Percentiles rank a stretch among this genome's conserved stretches.
Conservation (phyloP, 192 early-diverging fungal genomes). For the Coemansia sp. region DNA sequence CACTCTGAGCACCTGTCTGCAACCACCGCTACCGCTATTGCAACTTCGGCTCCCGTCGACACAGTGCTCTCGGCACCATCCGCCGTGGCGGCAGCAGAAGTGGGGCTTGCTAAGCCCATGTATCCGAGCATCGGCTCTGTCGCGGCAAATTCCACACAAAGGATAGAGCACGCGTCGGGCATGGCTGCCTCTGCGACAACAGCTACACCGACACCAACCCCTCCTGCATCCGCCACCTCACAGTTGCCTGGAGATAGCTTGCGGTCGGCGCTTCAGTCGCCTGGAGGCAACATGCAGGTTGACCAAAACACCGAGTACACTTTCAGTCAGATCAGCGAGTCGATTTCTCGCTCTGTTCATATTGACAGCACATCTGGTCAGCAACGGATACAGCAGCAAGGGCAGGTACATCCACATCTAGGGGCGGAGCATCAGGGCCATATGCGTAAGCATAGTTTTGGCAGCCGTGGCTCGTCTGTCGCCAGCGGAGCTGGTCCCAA, state of each 20-base stretch:
- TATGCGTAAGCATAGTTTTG: constrained; percentile 7
- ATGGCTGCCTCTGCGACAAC: constrained; percentile 1
- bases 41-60: constrained; percentile 5
- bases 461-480: constrained; percentile 14
- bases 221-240: neutral
- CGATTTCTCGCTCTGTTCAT: constrained; percentile 4
- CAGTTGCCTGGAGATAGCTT: constrained; percentile 1
- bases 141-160: neutral
- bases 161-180: neutral
- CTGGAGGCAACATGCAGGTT: constrained; percentile 3
- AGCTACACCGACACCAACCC: constrained; percentile 2
- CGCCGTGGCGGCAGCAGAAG: constrained; percentile 1
- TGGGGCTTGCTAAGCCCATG: neutral
- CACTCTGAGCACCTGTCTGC: constrained; percentile 28
- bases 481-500: constrained; percentile 8
- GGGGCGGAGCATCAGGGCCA: neutral
- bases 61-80: constrained; percentile 9
- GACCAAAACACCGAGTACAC: constrained; percentile 9
- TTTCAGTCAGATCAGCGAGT: constrained; percentile 12
- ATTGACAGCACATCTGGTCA: neutral
- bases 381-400: neutral
- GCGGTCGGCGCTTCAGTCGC: neutral
- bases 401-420: neutral
- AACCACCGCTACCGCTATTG: neutral
- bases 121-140: neutral